phyloP scores from a whole-genome alignment of 1,139 yeast genomes.

The Insectozyma bohioensis region DNA sequence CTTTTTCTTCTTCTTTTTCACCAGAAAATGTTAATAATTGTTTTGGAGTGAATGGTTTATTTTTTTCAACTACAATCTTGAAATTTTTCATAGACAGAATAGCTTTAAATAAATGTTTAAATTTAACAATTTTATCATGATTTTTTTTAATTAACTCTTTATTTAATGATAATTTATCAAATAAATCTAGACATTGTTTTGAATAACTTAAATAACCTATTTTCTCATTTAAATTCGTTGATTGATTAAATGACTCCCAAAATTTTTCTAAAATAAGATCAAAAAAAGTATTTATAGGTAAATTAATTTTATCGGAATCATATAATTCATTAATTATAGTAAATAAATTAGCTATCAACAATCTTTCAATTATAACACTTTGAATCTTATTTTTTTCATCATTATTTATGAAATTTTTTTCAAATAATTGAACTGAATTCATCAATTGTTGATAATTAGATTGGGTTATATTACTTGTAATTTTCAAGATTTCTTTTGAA shows the following conservation, averaged over 20 bases:
- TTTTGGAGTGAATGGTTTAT: slow-evolving; percentile 28
- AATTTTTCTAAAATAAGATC: slow-evolving; percentile 36
- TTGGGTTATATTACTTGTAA: slow-evolving; percentile 32
- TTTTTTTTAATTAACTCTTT: slow-evolving; percentile 14
- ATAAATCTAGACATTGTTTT: slow-evolving; percentile 35
- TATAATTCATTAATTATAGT: slow-evolving; percentile 25
- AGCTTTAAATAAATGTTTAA: slow-evolving; percentile 31
- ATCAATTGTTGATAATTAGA: slow-evolving; percentile 32
- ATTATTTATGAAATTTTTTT: slow-evolving; percentile 20
- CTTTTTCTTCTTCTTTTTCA: slow-evolving; percentile 12
- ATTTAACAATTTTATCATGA: slow-evolving; percentile 20
- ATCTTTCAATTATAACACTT: slow-evolving; percentile 34
- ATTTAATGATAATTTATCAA: slow-evolving; percentile 22
- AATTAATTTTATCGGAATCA: slow-evolving; percentile 17
- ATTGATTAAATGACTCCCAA: slow-evolving; percentile 54
- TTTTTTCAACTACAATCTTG: slow-evolving; percentile 38
- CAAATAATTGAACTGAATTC: slow-evolving; percentile 24
- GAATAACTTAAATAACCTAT: slow-evolving; percentile 49
- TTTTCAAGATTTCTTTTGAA: slow-evolving; percentile 26
- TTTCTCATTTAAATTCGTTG: slow-evolving; percentile 49
- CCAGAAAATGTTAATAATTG: slow-evolving; percentile 27
- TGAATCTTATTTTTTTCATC: slow-evolving; percentile 27
- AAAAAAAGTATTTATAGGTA: slow-evolving; percentile 18
- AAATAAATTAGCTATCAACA: slow-evolving; percentile 39
- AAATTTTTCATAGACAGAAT: slow-evolving; percentile 31